These are phyloP conservation scores for Cudoniella acicularis DNA, from an alignment of 495 filamentous ascomycete genomes.

Conservation along the genomic window DNA sequence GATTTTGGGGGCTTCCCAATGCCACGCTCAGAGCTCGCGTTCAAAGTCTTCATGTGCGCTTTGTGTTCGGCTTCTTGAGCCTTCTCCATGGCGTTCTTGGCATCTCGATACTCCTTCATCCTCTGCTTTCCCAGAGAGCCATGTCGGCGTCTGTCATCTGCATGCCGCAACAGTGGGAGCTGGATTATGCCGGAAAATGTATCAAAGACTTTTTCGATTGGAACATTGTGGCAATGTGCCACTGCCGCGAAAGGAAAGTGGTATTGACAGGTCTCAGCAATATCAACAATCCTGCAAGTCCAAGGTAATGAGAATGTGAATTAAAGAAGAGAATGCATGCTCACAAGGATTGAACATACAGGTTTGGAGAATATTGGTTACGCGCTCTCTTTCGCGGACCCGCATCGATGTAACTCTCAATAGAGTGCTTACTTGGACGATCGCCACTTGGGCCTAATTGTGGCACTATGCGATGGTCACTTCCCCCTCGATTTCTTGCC, in stretches of 20 bases:
- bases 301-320: constrained; percentile 24
- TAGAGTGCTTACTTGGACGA: background rate
- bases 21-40: background rate
- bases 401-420: background rate
- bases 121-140: constrained; percentile 17
- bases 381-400: constrained; percentile 6
- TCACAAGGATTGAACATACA: too few species aligned
- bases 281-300: constrained; percentile 38
- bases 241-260: constrained; percentile 42
- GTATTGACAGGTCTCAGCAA: constrained; percentile 44
- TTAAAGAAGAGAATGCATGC: background rate
- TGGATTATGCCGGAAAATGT: constrained; percentile 41
- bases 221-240: constrained; percentile 36
- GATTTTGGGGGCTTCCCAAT: constrained; percentile 2
- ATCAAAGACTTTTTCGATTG: constrained; percentile 42
- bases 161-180: constrained; percentile 40
- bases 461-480: background rate
- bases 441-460: background rate
- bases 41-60: constrained; percentile 6
- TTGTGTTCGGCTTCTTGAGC: constrained; percentile 12
- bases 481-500: background rate
- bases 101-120: constrained; percentile 24
- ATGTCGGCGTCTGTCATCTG: constrained; percentile 36
- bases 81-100: constrained; percentile 16
- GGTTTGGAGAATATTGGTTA: constrained; percentile 23